Percentiles rank a stretch among this genome's conserved stretches.
phyloP scores from a whole-genome alignment of 2,329 filamentous ascomycete genomes.

The Fusarium longipes region DNA sequence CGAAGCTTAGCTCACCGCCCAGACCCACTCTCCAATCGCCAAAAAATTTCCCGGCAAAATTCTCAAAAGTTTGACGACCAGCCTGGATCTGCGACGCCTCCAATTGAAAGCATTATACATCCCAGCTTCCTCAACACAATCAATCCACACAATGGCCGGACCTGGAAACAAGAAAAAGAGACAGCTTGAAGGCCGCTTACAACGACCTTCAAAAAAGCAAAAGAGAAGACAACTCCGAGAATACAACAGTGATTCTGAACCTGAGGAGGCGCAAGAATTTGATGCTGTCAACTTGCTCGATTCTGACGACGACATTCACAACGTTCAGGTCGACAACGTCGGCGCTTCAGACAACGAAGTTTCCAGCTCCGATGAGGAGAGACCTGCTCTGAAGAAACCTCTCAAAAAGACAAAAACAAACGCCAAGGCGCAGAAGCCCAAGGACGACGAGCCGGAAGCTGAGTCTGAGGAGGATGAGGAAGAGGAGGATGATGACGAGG shows the following conservation, averaged over 20 bases:
- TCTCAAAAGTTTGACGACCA: conserved; percentile 45
- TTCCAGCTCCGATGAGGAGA: conserved; percentile 54
- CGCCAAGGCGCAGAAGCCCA: conserved; percentile 43
- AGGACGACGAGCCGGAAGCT: conserved; percentile 38
- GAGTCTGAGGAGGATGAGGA: conserved; percentile 41
- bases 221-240: conserved; percentile 58
- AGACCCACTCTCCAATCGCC: conserved; percentile 40
- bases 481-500: conserved; percentile 41
- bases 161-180: conserved; percentile 53
- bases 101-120: conserved; percentile 18
- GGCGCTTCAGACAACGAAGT: conserved; percentile 53
- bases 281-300: conserved; percentile 65
- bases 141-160: conserved; percentile 49
- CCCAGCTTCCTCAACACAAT: conserved; percentile 13
- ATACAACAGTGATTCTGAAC: conserved; percentile 66
- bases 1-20: conserved; percentile 43
- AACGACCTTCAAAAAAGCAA: conserved; percentile 64
- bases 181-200: conserved; percentile 45
- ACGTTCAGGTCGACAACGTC: conserved; percentile 63
- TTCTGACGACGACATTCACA: conserved; percentile 68
- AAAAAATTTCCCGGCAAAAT: conserved; percentile 46
- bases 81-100: conserved; percentile 30
- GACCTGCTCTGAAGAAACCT: conserved; percentile 46
- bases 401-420: conserved; percentile 47
- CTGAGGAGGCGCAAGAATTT: conserved; percentile 58